A percentile compares a stretch with the other conserved stretches of the same genome.
Conservation (phyloP, 2,329 filamentous ascomycete genomes). For the Ambrosiella beaveri region DNA sequence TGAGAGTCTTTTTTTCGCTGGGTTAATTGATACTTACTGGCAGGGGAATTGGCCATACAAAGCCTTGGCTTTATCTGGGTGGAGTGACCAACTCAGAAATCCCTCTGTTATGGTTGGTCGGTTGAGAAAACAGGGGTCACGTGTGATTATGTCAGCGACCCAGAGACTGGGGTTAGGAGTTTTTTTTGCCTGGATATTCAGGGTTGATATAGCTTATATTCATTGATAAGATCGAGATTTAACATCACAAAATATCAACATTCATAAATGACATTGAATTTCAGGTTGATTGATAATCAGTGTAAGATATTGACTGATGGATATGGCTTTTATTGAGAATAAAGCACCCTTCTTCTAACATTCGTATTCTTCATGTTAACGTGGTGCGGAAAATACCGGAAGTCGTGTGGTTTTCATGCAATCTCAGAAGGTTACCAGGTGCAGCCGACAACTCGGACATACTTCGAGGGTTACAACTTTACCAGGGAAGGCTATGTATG, state of each 20-base stretch:
- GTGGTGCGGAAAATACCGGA: constrained; percentile 3
- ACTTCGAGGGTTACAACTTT: background rate
- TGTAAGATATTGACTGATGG: background rate
- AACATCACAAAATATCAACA: too few relatives aligned
- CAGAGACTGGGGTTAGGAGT: background rate
- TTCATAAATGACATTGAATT: background rate
- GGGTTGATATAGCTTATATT: background rate
- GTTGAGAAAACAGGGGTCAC: background rate
- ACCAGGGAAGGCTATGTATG: background rate
- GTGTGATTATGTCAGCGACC: constrained; percentile 1
- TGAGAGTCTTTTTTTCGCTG: constrained; percentile 6
- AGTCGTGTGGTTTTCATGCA: background rate
- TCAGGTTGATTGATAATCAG: background rate
- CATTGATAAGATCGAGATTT: too few relatives aligned
- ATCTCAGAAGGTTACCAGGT: background rate
- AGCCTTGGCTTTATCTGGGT: background rate
- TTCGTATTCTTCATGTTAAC: background rate
- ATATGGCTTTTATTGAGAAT: background rate
- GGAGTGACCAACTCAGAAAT: constrained; percentile 8
- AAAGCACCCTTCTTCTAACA: too few relatives aligned
- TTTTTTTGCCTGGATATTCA: constrained; percentile 8
- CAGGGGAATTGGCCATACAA: background rate
- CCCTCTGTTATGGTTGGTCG: constrained; percentile 7
- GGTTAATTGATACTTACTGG: constrained; percentile 2
- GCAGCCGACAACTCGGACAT: background rate